Percentiles rank a stretch among this genome's conserved stretches.
phyloP scores from a whole-genome alignment of 305 asterid genomes.

The Solanum hybrid region DNA sequence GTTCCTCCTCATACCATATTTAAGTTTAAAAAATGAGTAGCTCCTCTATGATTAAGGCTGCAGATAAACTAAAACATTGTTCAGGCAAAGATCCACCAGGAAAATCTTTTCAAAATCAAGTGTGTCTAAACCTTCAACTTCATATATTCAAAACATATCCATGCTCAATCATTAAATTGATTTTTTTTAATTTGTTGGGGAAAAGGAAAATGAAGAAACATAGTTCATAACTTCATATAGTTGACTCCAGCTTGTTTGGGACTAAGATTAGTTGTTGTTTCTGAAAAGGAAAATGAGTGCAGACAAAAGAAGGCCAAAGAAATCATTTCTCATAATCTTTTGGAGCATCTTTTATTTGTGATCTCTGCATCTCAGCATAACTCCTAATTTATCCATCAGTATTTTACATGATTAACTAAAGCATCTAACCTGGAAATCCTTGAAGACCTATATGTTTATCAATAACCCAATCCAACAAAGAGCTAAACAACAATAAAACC shows the following conservation, averaged over 20 bases:
- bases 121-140: background rate
- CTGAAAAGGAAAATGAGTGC: background rate
- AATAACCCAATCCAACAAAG: background rate
- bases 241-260: background rate
- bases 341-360: background rate
- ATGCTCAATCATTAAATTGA: background rate
- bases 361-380: background rate
- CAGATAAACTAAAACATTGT: background rate
- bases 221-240: background rate
- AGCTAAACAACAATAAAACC: background rate
- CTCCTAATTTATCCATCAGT: background rate
- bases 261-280: background rate
- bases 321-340: background rate
- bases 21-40: background rate
- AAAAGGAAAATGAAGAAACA: background rate
- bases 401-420: background rate
- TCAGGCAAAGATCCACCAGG: background rate
- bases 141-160: background rate
- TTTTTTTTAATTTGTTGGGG: background rate
- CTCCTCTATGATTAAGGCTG: background rate
- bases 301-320: background rate
- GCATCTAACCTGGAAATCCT: background rate
- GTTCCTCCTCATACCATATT: background rate
- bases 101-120: background rate
- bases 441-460: background rate